Evolutionary conservation across 495 filamentous ascomycete species (phyloP), one percentile per base, ranked within the genome.

Genomic region (Platismatia glauca): DNA sequence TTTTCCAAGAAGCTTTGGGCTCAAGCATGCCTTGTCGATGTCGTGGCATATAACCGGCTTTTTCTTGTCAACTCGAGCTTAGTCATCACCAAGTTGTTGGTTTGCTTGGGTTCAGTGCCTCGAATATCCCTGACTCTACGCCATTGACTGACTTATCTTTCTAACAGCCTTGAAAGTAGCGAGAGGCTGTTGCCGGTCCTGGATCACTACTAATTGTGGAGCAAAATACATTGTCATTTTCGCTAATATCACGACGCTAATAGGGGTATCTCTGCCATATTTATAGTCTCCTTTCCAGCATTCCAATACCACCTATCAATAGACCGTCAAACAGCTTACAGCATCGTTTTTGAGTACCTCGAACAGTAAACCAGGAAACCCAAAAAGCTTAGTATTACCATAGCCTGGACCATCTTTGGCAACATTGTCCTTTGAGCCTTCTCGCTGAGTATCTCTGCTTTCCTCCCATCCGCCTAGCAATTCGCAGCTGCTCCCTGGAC

Each of bases 281-380:
- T 7, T 33, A 58, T 7, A 16, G 13, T 44, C 4, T 7, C 0
- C n/a, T 37, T 7, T 5, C 22, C 38, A 22, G 22, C 9, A 44
- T 57, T 20, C 9, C 16, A 7, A 52, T 15, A 4, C 16, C 15
- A 27, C 18, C 6, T 11, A 1, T 84, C 66, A 94, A 74, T 89
- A 96, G 13, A 96, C 84, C n/a, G 91, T 97, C 67, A 97, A 76
- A 38, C 87, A 87, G 71, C 89, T 93, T 38, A 98, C 90, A 48
- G 84, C 86, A 5, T 87, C 90, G 70, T 94, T 96, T 84, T 89
- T 94, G 74, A 97, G 73, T 15, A 98, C 93, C 75, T 98, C 94
- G 75, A 97, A 97, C 24, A 96, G 80, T 69, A 96, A 76, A 4
- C 94, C 94, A 2, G 93, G 94, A 71, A 95, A 97, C 15, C 92